Percentiles rank a stretch among this genome's conserved stretches.
Conservation (phyloP, 345 rosid genomes). For the Corymbia maculata region DNA sequence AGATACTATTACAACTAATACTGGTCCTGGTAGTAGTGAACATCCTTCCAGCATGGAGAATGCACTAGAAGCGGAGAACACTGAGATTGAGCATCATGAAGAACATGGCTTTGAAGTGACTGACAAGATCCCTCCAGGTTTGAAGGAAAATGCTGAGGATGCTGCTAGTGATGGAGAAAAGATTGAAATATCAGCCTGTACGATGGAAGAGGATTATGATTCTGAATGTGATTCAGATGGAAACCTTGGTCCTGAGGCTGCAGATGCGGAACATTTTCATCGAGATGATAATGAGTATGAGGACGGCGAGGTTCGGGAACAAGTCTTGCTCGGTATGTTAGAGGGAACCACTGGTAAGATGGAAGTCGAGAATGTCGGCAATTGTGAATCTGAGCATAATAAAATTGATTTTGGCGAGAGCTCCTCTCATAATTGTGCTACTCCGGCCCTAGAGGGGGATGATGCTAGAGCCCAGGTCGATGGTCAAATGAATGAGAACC, state of each 20-base stretch:
- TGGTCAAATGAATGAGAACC: conserved; percentile 13
- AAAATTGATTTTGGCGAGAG: conserved; percentile 5
- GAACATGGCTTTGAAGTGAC: conserved; percentile 7
- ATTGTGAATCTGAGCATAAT: conserved; percentile 15
- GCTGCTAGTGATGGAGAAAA: conserved; percentile 46
- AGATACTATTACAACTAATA: conserved; percentile 1
- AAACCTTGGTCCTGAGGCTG: conserved; percentile 16
- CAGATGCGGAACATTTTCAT: conserved; percentile 25
- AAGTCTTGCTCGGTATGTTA: conserved; percentile 1
- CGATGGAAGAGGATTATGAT: conserved; percentile 22
- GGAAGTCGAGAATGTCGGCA: neutral
- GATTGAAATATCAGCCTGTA: conserved; percentile 38
- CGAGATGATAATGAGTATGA: conserved; percentile 37
- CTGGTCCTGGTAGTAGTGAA: conserved; percentile 10
- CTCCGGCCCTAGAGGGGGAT: conserved; percentile 18
- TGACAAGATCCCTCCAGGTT: conserved; percentile 9
- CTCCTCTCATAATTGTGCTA: conserved; percentile 6
- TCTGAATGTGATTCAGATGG: conserved; percentile 45
- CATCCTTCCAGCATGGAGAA: neutral
- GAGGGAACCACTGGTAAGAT: conserved; percentile 14
- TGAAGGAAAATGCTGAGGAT: conserved; percentile 27
- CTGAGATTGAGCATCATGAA: conserved; percentile 4
- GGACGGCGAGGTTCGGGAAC: conserved; percentile 59
- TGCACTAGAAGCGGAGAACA: conserved; percentile 8
- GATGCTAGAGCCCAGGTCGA: conserved; percentile 5